Base-by-base conservation (phyloP, 1,284 basidiomycete genomes). In the Moesziomyces globuligerus region DNA sequence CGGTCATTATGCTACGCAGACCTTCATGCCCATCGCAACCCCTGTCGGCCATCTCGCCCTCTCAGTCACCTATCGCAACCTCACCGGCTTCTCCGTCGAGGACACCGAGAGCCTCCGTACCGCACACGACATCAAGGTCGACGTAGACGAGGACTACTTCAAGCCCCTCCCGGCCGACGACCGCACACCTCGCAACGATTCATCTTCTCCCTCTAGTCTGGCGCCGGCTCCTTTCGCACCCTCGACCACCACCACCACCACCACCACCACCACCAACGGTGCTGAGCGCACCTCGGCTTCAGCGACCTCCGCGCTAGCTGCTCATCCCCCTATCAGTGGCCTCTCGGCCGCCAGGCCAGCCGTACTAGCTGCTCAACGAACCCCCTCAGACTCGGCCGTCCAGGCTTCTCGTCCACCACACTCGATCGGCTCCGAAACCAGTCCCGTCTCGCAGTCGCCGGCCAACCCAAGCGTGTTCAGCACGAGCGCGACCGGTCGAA, bases 91-190 rank as follows among this genome's bases (percentile, higher is more conserved):
- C 45, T 58, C 56, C 1, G 43, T 78, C 23, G 60, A 74, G 38
- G 72, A 76, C 38, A 48, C 48, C 7, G 48, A 65, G 29, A 62
- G 53, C 10, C 48, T 56, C 24, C 36, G 39, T 32, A 47, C 18
- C 25, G 40, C 69, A 23, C 40, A 46, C 15, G 53, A 60, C 13
- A 55, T 72, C 48, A 46, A 55, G 23, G 37, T 76, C 17, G 72
- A 74, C 10, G 38, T 78, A 26, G 76, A 78, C 36, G 76, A 78
- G 37, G 74, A 76, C 45, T 78, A 70, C 48, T 78, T 78, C 44
- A 36, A 44, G 28, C 57, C 68, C 20, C 46, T 43, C 13, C 49
- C 21, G 17, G 40, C n/a, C 13, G n/a, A 34, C 18, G 32, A 32
- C 23, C n/a, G 32, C 24, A 7, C 45, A 25, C 32, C 8, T 42